Base-by-base conservation (phyloP, 2,329 filamentous ascomycete genomes). In the Claviceps quebecensis region DNA sequence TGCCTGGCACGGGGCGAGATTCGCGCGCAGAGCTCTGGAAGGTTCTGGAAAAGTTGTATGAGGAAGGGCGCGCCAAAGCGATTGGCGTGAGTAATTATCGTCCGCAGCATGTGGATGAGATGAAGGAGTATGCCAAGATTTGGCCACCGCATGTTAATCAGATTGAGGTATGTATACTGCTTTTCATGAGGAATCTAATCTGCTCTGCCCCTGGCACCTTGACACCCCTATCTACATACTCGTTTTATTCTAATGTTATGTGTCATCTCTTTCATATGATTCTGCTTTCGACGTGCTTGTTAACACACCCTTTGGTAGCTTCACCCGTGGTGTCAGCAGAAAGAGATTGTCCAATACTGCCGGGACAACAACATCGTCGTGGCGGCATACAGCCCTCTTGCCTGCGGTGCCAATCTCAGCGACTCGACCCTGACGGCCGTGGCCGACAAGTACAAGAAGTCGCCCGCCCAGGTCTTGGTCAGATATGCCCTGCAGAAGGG, bases 21-120 rank as follows among this genome's bases (percentile, higher is more conserved):
- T 73, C 72, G 13, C 69, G 82, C 43, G 78, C 79, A 65, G 69
- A 76, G 56, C 69, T 87, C 62, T 88, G 83, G 83, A 67, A 71
- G 54, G 81, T 80, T 1, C 65, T 88, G 58, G 83, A 87, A 66
- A 76, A 68, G 61, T 64, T 84, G 41, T 68, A 78, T 53, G 67
- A 71, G 14, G 75, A 81, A 56, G 83, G 81, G 5, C 78, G 72
- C 56, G 73, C 77, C 43, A 79, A 73, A 65, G 75, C 74, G 39
- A 86, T 88, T 58, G 84, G 85, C 0, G 83, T 87, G 49, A 85
- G 81, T 63, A 88, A 88, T 60, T 88, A 78, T 58, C 80, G 81
- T 2, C 74, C 81, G 47, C 72, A 74, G 44, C 80, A 86, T 60
- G 76, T 88, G 23, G 77, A 87, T 60, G 80, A 84, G 64, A 72